Conservation (phyloP, 139 green algal genomes). For the Protoeuglena noctilucae region DNA sequence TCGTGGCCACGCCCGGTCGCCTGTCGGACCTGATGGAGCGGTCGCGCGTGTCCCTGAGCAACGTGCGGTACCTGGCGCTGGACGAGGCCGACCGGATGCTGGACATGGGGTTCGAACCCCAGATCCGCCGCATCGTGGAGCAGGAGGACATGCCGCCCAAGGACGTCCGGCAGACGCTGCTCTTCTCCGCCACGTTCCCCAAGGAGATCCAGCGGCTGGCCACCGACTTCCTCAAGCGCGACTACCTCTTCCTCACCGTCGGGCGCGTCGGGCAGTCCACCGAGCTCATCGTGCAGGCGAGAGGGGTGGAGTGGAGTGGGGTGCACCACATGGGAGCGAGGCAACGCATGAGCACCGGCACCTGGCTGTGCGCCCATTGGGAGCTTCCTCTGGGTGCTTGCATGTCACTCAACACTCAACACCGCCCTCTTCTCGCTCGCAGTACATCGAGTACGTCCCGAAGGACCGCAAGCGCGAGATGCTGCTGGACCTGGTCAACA, state of each 20-base stretch:
- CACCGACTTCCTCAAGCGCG: constrained; percentile 72
- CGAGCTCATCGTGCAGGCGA: constrained; percentile 79
- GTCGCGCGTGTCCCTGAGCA: constrained; percentile 51
- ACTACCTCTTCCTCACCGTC: constrained; percentile 97
- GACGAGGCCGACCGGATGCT: constrained; percentile 95
- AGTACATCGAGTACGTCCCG: constrained; percentile 61
- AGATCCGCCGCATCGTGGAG: constrained; percentile 69
- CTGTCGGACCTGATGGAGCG: constrained; percentile 88
- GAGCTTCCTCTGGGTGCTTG: too few relatives aligned
- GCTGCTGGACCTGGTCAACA: constrained; percentile 82
- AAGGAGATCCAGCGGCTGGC: constrained; percentile 79
- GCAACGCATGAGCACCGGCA: too few relatives aligned
- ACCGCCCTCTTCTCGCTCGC: not conserved
- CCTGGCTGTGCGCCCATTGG: too few relatives aligned
- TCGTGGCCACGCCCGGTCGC: constrained; percentile 89
- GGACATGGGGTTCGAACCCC: constrained; percentile 97
- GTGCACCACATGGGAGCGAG: too few relatives aligned
- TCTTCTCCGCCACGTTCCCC: constrained; percentile 94
- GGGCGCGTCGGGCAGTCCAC: constrained; percentile 90
- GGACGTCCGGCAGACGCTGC: constrained; percentile 78
- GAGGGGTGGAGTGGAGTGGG: too few relatives aligned
- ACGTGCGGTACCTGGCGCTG: constrained; percentile 61
- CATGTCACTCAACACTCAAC: too few relatives aligned
- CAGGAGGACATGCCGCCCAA: constrained; percentile 71
- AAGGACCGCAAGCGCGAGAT: constrained; percentile 70